A percentile compares a stretch with the other conserved stretches of the same genome.
These are phyloP conservation scores for Viridothelium virens DNA, from an alignment of 495 filamentous ascomycete species.

Conservation along the genomic window DNA sequence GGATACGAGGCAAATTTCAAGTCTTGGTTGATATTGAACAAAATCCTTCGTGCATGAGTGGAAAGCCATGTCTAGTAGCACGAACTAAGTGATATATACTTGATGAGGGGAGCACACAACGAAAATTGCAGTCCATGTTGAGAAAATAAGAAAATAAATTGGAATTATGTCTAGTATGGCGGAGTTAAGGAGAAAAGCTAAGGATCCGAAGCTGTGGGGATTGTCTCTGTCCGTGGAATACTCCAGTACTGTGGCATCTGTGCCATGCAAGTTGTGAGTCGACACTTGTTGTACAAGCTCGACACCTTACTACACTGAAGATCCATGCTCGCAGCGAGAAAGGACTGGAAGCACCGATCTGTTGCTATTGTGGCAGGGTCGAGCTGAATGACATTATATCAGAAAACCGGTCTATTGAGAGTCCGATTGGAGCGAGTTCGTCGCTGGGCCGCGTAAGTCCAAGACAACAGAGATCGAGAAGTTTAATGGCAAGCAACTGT, in stretches of 20 bases:
- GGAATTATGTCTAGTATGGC: neutral
- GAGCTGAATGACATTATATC: neutral
- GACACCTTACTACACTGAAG: neutral
- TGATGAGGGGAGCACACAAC: neutral
- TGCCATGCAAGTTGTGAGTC: neutral
- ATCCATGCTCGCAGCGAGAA: neutral
- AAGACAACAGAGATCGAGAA: neutral
- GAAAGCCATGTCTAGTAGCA: neutral
- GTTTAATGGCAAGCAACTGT: too few species aligned
- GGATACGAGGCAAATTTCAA: too few species aligned
- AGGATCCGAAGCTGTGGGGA: neutral
- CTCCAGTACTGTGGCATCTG: neutral
- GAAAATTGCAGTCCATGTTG: neutral
- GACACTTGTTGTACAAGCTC: neutral
- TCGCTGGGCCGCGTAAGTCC: neutral
- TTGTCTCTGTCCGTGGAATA: neutral
- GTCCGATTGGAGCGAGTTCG: neutral
- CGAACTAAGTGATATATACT: neutral
- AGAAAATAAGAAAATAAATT: neutral
- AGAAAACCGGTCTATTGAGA: neutral
- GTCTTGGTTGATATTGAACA: too few species aligned
- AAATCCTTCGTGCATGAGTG: too few species aligned
- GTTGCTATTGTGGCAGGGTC: neutral
- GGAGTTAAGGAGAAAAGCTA: neutral
- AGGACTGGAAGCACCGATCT: neutral